A percentile compares a stretch with the other conserved stretches of the same genome.
Evolutionary conservation across 352 stramenopile species (phyloP).

Genomic region (Phytophthora syringae): DNA sequence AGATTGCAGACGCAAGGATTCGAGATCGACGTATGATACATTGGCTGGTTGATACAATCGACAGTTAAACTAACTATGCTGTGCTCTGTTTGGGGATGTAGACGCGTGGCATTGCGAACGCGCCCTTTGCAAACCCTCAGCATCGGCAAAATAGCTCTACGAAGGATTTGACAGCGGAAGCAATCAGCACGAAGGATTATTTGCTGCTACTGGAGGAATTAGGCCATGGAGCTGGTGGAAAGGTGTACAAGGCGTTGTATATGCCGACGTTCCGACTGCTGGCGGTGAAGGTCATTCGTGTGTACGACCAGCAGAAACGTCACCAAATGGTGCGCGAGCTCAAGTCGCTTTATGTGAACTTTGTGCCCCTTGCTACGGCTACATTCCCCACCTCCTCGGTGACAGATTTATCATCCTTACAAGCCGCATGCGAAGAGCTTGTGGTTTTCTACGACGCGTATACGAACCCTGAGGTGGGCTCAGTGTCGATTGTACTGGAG

Average conservation of each 20-base stretch:
- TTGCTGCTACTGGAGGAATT: slow-evolving; percentile 76
- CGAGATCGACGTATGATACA: slow-evolving; percentile 71
- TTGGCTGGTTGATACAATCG: neutral
- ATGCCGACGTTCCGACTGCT: slow-evolving; percentile 90
- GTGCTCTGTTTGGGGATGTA: slow-evolving; percentile 37
- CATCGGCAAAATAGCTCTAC: slow-evolving; percentile 12
- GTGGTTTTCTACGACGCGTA: slow-evolving; percentile 94
- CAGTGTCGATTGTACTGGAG: slow-evolving; percentile 94
- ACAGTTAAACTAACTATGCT: slow-evolving; percentile 3
- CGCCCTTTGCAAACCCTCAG: slow-evolving; percentile 51
- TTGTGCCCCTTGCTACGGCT: slow-evolving; percentile 66
- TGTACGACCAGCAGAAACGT: slow-evolving; percentile 89
- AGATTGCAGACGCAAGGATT: slow-evolving; percentile 84
- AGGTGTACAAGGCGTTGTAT: slow-evolving; percentile 91
- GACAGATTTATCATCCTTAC: slow-evolving; percentile 4
- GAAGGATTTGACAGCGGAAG: slow-evolving; percentile 21
- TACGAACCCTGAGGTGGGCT: slow-evolving; percentile 85
- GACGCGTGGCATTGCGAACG: slow-evolving; percentile 78
- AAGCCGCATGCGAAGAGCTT: slow-evolving; percentile 78
- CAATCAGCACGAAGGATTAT: slow-evolving; percentile 67
- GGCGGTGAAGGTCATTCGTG: slow-evolving; percentile 89
- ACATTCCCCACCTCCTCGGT: slow-evolving; percentile 9
- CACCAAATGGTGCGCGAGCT: slow-evolving; percentile 90
- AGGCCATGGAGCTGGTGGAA: slow-evolving; percentile 85
- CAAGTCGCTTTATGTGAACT: slow-evolving; percentile 87